Evolutionary conservation across 225 moss, liverwort and hornwort species (phyloP).

Genomic region (Straminergon stramineum): DNA sequence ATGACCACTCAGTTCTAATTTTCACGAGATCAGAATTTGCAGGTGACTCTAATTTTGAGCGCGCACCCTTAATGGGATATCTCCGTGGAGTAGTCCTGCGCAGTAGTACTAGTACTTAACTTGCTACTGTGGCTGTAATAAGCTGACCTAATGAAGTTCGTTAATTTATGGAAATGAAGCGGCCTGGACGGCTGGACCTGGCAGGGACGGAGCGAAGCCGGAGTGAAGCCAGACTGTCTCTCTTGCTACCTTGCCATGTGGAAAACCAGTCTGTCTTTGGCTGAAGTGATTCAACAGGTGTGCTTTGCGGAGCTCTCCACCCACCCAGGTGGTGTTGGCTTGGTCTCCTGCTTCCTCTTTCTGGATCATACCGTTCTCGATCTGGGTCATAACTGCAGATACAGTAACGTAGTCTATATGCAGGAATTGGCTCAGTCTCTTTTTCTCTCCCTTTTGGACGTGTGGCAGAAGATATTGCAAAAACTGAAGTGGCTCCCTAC

Average conservation of each 20-base stretch:
- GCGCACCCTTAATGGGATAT: not conserved
- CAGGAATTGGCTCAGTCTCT: not conserved
- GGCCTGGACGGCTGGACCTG: not conserved
- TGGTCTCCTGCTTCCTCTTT: not conserved
- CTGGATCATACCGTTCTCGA: too few species aligned
- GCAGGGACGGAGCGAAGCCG: not conserved
- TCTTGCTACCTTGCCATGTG: not conserved
- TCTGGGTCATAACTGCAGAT: too few species aligned
- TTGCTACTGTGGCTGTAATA: not conserved
- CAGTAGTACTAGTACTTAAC: too few species aligned
- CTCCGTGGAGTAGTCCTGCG: not conserved
- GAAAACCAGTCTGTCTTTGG: not conserved
- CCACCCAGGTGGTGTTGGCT: not conserved
- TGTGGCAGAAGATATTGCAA: not conserved
- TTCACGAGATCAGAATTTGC: too few species aligned
- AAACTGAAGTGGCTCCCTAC: not conserved
- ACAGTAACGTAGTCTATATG: too few species aligned
- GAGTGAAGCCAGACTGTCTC: not conserved
- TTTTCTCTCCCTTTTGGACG: not conserved
- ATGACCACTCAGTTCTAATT: too few species aligned
- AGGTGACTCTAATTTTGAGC: too few species aligned
- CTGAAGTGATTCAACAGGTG: not conserved
- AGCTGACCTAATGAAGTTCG: too few species aligned
- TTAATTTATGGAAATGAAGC: not conserved
- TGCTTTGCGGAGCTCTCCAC: not conserved